These are phyloP conservation scores for Liriodendron chinense DNA, from an alignment of 164 flowering plant genomes.

Conservation along the genomic window DNA sequence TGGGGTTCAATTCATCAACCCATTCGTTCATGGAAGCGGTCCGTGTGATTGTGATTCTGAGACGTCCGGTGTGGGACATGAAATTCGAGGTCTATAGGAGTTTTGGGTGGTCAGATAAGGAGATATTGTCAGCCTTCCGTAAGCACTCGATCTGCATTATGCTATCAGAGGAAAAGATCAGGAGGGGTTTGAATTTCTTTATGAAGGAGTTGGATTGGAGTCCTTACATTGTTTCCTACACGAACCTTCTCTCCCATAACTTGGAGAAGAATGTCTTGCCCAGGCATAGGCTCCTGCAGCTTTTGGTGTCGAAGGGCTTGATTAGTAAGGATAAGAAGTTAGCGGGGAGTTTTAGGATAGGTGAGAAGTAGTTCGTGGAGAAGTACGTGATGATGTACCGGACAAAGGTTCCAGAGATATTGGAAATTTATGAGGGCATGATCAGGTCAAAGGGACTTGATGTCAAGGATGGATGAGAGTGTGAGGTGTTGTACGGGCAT, in stretches of 20 bases:
- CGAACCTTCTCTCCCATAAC: background rate
- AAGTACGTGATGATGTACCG: background rate
- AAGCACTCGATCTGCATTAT: constrained; percentile 16
- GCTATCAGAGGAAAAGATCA: constrained; percentile 17
- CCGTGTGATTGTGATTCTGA: background rate
- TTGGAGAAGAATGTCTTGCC: constrained; percentile 20
- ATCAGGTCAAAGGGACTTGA: background rate
- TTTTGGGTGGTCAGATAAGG: constrained; percentile 27
- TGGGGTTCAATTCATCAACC: constrained; percentile 21
- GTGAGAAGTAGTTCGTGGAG: constrained; percentile 2
- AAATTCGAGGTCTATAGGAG: constrained; percentile 16
- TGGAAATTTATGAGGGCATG: background rate
- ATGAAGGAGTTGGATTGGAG: constrained; percentile 16
- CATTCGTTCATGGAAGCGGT: constrained; percentile 7
- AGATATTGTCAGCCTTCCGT: constrained; percentile 11
- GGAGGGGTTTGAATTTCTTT: constrained; percentile 11
- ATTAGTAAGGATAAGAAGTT: background rate
- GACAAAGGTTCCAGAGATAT: background rate
- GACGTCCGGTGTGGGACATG: constrained; percentile 12
- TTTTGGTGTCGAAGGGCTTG: constrained; percentile 6
- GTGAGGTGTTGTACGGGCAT: background rate
- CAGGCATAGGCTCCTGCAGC: constrained; percentile 1
- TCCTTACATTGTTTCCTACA: background rate
- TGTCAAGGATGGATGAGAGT: background rate
- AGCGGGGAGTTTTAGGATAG: background rate